Evolutionary conservation across 805 yeast genomes (phyloP), one percentile per base, ranked within the genome.

Genomic region (Monosporozyma siamensis): DNA sequence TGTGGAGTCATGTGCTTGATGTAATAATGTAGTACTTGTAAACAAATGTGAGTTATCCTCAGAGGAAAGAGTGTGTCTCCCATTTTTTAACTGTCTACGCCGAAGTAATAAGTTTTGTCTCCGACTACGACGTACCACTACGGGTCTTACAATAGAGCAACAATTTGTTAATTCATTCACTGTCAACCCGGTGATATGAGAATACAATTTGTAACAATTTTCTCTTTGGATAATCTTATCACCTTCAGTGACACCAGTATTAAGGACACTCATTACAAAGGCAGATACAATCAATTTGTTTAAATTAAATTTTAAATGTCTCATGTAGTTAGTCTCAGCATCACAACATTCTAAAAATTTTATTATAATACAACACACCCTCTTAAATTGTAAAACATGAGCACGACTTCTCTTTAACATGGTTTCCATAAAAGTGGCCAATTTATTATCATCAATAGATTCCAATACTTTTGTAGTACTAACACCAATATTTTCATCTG

Each of bases 121-220:
- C 36, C 52, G 44, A 38, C 46, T 42, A 39, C 50, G 49, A 18
- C 53, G 48, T 11, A 49, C 44, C 3, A 54, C 34, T 0, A 56
- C 43, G 4, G 56, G 50, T 31, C 61, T 49, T n/a, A 56, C 55
- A 11, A 57, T 50, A 5, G 53, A 50, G 30, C 56, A 50, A 42
- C 59, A 55, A 41, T 52, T 48, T 11, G 43, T 45, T 9, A 57
- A 38, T 32, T 57, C 59, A 15, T 43, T 46, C 17, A 44, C 38
- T 6, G 56, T 34, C 21, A 57, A 36, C 2, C 62, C 61, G 6
- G 62, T 49, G 6, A 54, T 45, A 4, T 37, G 42, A 4, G 54
- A 41, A 38, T 46, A 55, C 3, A 47, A 29, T 2, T 35, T 40
- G 36, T 52, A 49, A 10, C 42, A 39, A 5, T 40, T 39, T 22